These are phyloP conservation scores for Suhomyces choctaworum DNA, from an alignment of 1,139 yeast species.

Conservation along the genomic window DNA sequence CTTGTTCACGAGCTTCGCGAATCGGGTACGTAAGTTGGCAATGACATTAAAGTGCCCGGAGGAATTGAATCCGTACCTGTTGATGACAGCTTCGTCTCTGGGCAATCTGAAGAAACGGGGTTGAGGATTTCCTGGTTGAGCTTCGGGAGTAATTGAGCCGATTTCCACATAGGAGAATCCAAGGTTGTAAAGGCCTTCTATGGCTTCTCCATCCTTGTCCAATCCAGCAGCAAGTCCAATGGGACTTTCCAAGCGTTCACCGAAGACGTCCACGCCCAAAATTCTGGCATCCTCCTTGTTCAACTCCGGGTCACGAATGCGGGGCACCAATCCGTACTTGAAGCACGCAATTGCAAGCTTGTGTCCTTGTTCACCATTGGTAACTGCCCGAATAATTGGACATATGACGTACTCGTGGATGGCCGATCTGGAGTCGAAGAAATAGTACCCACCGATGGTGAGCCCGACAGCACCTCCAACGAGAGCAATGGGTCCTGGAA, in stretches of 20 bases:
- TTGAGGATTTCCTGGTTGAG: conserved; percentile 91
- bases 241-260: conserved; percentile 66
- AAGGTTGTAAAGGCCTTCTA: conserved; percentile 70
- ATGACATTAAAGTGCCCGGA: conserved; percentile 79
- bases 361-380: conserved; percentile 87
- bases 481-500: conserved; percentile 30
- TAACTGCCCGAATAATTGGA: conserved; percentile 69
- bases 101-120: conserved; percentile 89
- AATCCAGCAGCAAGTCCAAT: conserved; percentile 95
- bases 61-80: conserved; percentile 93
- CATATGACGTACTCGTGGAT: conserved; percentile 77
- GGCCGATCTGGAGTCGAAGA: conserved; percentile 77
- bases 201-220: conserved; percentile 93
- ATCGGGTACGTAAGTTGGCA: conserved; percentile 62
- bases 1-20: conserved; percentile 39
- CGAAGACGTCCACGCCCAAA: conserved; percentile 64
- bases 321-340: conserved; percentile 70
- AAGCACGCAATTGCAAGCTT: conserved; percentile 67
- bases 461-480: conserved; percentile 29
- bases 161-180: conserved; percentile 93
- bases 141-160: conserved; percentile 89
- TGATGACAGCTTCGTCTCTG: conserved; percentile 85
- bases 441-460: conserved; percentile 43
- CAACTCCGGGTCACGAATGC: conserved; percentile 49
- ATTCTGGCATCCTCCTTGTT: conserved; percentile 46